Percentiles rank a stretch among this genome's conserved stretches.
Conservation (phyloP, 345 rosid species). For the Eucalyptus marginata region DNA sequence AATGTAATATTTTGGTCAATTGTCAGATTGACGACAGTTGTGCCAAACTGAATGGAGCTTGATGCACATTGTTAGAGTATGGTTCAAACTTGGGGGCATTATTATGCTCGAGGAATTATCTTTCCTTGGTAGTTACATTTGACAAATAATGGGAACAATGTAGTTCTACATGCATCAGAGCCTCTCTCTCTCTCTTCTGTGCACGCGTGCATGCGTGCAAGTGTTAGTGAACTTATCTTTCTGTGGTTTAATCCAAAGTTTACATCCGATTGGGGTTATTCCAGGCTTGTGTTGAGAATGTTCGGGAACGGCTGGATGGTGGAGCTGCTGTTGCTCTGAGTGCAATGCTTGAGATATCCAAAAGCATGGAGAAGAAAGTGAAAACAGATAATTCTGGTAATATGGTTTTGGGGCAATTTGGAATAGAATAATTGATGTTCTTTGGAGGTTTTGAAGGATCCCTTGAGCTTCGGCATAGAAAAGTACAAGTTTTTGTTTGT, state of each 20-base stretch:
- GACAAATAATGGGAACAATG: background rate
- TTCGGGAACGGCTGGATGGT: constrained; percentile 52
- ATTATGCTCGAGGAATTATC: background rate
- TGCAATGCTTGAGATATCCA: constrained; percentile 77
- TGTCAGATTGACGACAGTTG: background rate
- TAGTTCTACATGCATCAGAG: background rate
- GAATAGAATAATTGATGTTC: background rate
- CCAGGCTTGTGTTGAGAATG: constrained; percentile 59
- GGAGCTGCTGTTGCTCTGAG: constrained; percentile 56
- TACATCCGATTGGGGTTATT: background rate
- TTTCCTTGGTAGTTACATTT: background rate
- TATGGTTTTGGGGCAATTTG: background rate
- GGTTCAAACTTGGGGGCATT: background rate
- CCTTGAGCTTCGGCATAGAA: background rate
- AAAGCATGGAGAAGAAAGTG: constrained; percentile 58
- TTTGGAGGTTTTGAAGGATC: background rate
- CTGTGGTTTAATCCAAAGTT: background rate
- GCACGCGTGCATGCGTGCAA: background rate
- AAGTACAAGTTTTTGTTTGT: background rate
- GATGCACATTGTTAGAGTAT: background rate
- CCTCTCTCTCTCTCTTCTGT: background rate
- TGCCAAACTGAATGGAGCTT: background rate
- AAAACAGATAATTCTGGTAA: constrained; percentile 59
- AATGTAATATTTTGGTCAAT: background rate
- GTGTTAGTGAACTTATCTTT: background rate